phyloP scores from a whole-genome alignment of 2,329 filamentous ascomycete genomes.

The Trichoderma atrobrunneum region DNA sequence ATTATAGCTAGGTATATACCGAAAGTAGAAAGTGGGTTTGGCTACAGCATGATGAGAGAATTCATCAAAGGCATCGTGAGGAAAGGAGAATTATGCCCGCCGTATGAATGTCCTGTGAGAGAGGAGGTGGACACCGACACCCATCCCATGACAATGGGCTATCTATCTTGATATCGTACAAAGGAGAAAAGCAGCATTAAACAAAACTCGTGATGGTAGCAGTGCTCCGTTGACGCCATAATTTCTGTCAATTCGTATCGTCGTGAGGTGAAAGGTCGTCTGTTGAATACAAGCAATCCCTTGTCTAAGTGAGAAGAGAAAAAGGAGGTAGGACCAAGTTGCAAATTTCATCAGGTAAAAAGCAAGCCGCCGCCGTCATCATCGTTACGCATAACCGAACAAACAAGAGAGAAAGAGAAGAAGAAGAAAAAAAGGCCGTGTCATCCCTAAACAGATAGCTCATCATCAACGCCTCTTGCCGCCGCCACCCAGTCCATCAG shows the following conservation, averaged over 20 bases:
- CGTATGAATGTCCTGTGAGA: background rate
- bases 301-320: background rate
- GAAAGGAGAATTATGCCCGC: background rate
- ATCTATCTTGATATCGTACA: background rate
- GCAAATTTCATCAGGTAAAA: background rate
- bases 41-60: background rate
- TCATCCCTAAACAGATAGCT: conserved; percentile 16
- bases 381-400: background rate
- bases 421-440: background rate
- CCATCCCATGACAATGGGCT: background rate
- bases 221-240: background rate
- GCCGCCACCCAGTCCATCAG: conserved; percentile 44
- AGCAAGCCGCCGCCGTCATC: background rate
- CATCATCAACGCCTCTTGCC: conserved; percentile 29
- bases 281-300: background rate
- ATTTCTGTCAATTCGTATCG: background rate
- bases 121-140: background rate
- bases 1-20: background rate
- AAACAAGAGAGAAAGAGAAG: background rate
- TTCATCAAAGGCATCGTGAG: background rate
- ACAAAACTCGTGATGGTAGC: background rate
- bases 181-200: no score
- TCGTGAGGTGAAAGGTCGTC: background rate
- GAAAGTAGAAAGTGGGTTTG: background rate
- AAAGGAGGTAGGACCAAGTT: background rate